Conservation (phyloP, 83 land plant genomes). For the Picea abies region DNA sequence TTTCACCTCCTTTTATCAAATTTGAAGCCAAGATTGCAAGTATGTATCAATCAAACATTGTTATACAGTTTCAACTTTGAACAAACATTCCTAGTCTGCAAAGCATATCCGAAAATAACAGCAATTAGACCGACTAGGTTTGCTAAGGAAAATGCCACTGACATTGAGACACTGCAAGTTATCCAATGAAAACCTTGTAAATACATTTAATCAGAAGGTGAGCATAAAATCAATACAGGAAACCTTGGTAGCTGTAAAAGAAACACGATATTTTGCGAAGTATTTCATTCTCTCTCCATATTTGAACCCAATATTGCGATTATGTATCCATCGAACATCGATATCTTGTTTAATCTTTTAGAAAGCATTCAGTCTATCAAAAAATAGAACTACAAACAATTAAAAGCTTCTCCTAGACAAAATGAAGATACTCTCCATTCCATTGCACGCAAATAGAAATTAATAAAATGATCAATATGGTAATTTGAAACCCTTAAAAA, state of each 20-base stretch:
- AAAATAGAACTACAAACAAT: not conserved
- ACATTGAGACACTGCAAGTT: too few relatives aligned
- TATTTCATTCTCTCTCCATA: too few relatives aligned
- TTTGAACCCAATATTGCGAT: not conserved
- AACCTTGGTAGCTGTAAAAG: too few relatives aligned
- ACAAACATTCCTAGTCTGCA: not conserved
- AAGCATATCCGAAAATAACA: not conserved
- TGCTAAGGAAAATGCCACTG: too few relatives aligned
- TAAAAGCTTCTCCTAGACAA: not conserved
- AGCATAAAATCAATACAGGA: too few relatives aligned
- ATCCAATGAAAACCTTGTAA: too few relatives aligned
- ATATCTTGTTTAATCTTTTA: not conserved
- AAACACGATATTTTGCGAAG: too few relatives aligned
- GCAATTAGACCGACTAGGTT: too few relatives aligned
- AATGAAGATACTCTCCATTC: not conserved
- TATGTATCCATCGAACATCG: not conserved
- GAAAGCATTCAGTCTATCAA: not conserved
- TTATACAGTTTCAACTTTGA: not conserved
- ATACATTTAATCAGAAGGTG: too few relatives aligned
- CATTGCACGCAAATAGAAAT: not conserved
- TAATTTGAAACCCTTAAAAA: not conserved
- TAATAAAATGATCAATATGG: not conserved
- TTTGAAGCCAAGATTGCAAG: not conserved
- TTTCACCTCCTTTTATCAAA: not conserved
- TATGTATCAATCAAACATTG: not conserved